A percentile compares a stretch with the other conserved stretches of the same genome.
Evolutionary conservation across 768 basidiomycete species (phyloP).

Genomic region (Cubamyces sp.): DNA sequence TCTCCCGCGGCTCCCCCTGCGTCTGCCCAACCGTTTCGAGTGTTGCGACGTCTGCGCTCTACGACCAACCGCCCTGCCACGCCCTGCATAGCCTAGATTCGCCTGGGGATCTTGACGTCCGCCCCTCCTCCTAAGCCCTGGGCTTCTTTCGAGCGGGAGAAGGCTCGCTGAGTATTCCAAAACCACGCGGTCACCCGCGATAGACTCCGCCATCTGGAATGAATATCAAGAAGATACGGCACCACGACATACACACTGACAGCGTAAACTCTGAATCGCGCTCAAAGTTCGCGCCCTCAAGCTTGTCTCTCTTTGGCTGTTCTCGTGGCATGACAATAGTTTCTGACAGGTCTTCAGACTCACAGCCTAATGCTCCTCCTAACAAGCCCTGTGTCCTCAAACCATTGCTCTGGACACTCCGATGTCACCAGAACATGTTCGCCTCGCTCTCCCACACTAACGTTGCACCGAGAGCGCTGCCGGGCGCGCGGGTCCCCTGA

Average conservation of each 20-base stretch:
- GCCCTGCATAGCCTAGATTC: too few relatives aligned
- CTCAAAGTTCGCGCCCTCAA: neutral
- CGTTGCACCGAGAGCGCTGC: too few relatives aligned
- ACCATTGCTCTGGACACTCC: too few relatives aligned
- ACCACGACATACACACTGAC: neutral
- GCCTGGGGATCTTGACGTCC: too few relatives aligned
- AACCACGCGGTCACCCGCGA: too few relatives aligned
- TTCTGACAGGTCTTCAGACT: neutral
- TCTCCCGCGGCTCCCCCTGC: neutral
- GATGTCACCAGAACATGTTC: too few relatives aligned
- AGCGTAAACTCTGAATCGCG: neutral
- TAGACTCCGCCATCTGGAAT: neutral
- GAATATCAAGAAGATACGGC: conserved; percentile 1
- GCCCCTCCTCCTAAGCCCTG: too few relatives aligned
- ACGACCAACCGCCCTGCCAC: too few relatives aligned
- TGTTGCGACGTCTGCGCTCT: neutral
- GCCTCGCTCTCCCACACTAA: too few relatives aligned
- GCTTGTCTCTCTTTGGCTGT: neutral
- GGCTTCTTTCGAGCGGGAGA: too few relatives aligned
- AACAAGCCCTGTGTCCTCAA: too few relatives aligned
- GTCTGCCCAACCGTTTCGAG: neutral
- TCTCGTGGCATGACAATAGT: neutral
- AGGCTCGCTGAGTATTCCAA: too few relatives aligned
- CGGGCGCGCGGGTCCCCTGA: neutral
- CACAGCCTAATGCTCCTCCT: neutral